A percentile compares a stretch with the other conserved stretches of the same genome.
These are phyloP conservation scores for Flaveria ramosissima DNA, from an alignment of 129 eudicot genomes.

Conservation along the genomic window DNA sequence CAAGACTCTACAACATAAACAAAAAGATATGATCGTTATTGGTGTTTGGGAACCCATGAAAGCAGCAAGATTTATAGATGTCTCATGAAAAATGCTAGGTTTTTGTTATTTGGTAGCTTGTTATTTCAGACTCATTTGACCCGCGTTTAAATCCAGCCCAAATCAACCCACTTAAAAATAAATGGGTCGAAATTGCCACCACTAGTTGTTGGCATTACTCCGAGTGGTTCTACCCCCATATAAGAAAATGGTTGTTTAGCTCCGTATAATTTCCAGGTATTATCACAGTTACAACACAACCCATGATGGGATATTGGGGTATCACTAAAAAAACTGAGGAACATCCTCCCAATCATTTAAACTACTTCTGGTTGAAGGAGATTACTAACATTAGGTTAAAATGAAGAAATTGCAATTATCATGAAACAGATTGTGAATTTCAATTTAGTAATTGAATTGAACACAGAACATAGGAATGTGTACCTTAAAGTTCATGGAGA, in stretches of 20 bases:
- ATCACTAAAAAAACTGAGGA: neutral
- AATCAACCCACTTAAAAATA: neutral
- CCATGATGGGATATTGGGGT: neutral
- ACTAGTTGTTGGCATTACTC: neutral
- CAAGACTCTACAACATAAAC: slow-evolving; percentile 27
- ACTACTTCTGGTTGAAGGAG: neutral
- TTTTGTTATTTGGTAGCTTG: neutral
- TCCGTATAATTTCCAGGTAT: neutral
- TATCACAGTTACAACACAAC: neutral
- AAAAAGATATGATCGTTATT: neutral
- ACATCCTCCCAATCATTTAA: neutral
- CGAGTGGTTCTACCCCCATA: neutral
- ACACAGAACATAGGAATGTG: neutral
- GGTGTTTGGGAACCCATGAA: neutral
- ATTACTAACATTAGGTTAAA: neutral
- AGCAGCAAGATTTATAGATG: neutral
- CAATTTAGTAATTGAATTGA: neutral
- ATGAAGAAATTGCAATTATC: neutral
- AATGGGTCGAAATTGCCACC: neutral
- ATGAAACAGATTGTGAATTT: neutral
- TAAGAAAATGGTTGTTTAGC: neutral
- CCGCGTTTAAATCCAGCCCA: neutral
- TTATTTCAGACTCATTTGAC: neutral
- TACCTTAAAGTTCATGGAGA: slow-evolving; percentile 30
- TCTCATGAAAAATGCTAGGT: neutral